Evolutionary conservation across 2,329 filamentous ascomycete genomes (phyloP).

Genomic region (Boeremia exigua): DNA sequence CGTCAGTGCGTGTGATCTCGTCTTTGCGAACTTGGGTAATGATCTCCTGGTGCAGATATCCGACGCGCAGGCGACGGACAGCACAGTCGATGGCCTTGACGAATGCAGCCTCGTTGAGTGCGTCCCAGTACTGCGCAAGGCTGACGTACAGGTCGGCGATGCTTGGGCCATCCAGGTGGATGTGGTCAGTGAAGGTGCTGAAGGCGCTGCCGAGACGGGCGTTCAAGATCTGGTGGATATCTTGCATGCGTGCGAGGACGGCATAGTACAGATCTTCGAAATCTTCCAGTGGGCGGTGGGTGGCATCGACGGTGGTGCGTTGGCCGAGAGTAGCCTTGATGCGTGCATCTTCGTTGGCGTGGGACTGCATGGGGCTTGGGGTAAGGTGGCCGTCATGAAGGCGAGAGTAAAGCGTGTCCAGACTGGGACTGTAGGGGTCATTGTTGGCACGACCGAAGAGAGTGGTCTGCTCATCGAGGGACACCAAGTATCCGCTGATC

Average conservation of each 20-base stretch:
- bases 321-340: conserved; percentile 56
- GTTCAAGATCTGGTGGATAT: conserved; percentile 30
- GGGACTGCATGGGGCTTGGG: conserved; percentile 22
- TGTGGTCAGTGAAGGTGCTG: conserved; percentile 14
- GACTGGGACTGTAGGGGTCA: conserved; percentile 36
- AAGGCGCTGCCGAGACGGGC: conserved; percentile 36
- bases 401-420: conserved; percentile 36
- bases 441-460: conserved; percentile 16
- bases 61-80: conserved; percentile 26
- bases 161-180: conserved; percentile 22
- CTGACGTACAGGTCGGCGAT: conserved; percentile 22
- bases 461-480: conserved; percentile 15
- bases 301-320: conserved; percentile 67
- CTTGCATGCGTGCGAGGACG: conserved; percentile 32
- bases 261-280: conserved; percentile 46
- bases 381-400: conserved; percentile 41
- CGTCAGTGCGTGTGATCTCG: conserved; percentile 19
- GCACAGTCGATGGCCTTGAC: conserved; percentile 36
- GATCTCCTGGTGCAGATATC: conserved; percentile 27
- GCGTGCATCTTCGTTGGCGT: conserved; percentile 19
- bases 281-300: conserved; percentile 56
- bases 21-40: conserved; percentile 15
- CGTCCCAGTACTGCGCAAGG: conserved; percentile 31
- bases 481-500: conserved; percentile 24
- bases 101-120: conserved; percentile 32